Base-by-base conservation (phyloP, 352 stramenopile species). In the Globisporangium alternatum region DNA sequence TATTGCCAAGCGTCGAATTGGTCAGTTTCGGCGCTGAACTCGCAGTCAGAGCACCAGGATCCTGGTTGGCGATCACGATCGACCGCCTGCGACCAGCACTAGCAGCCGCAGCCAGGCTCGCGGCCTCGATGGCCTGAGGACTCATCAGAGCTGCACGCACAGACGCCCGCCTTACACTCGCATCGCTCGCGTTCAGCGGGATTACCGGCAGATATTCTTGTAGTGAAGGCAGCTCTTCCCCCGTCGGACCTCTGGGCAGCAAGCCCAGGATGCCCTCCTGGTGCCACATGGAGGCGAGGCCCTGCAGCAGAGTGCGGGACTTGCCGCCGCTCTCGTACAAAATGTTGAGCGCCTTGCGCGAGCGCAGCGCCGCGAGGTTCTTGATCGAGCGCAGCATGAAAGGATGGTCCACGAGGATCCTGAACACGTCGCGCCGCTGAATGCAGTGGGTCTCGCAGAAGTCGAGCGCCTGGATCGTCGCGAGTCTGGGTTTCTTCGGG, bases 401-500 rank as follows among this genome's bases (percentile, higher is more conserved):
- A 21, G 81, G 81, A 60, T 92, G 81, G 0, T 52, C 58, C 3
- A 89, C 41, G 30, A 92, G 58, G 22, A 83, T 68, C 21, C 60
- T 53, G 17, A 92, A 68, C 53, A 90, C 75, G 30, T 77, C 67
- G 30, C 76, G 57, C 8, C 83, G 78, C 12, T 85, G 60, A 25
- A 90, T 74, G 35, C 76, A 87, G 62, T 92, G 81, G 0, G 81
- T 90, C 60, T 94, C 86, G 49, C 86, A 92, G 59, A 91, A 94
- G 35, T 91, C 84, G 12, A 94, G 53, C 0, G 83, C 83, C 54
- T 90, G 80, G 45, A 94, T 91, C 12, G 86, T 92, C 30, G 83
- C 86, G 17, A 92, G 70, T 1, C 83, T 75, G 3, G 84, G 79
- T 31, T 86, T 88, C 13, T 62, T 68, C 1, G 82, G 82, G 62